phyloP scores from a whole-genome alignment of 2,329 filamentous ascomycete genomes.

The Venturia aucupariae region DNA sequence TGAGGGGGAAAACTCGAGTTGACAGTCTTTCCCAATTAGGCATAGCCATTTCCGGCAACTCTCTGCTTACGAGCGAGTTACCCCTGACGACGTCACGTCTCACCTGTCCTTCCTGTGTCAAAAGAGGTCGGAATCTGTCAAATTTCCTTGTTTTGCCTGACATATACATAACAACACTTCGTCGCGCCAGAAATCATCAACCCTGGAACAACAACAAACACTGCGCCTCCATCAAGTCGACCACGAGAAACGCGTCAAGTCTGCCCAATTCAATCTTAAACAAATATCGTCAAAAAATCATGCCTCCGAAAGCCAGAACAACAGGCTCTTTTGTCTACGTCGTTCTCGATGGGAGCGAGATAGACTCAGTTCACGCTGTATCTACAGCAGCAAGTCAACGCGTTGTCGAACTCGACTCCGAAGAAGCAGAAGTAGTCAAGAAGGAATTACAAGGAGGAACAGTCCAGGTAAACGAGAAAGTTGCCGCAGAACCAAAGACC shows the following conservation, averaged over 20 bases:
- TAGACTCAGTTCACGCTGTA: background rate
- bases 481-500: background rate
- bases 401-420: background rate
- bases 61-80: background rate
- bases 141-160: background rate
- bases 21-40: background rate
- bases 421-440: background rate
- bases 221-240: too few species aligned
- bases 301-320: background rate
- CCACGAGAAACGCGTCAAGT: background rate
- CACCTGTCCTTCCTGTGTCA: background rate
- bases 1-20: background rate
- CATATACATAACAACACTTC: background rate
- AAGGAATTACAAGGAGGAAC: background rate
- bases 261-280: background rate
- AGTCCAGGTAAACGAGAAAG: background rate
- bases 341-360: background rate
- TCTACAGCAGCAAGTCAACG: background rate
- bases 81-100: constrained; percentile 4
- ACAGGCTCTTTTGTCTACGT: background rate
- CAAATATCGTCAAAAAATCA: background rate
- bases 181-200: background rate
- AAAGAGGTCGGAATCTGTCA: background rate
- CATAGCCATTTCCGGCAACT: background rate
- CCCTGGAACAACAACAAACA: background rate